Evolutionary conservation across 495 filamentous ascomycete species (phyloP).

Genomic region (Jackrogersella minutella): DNA sequence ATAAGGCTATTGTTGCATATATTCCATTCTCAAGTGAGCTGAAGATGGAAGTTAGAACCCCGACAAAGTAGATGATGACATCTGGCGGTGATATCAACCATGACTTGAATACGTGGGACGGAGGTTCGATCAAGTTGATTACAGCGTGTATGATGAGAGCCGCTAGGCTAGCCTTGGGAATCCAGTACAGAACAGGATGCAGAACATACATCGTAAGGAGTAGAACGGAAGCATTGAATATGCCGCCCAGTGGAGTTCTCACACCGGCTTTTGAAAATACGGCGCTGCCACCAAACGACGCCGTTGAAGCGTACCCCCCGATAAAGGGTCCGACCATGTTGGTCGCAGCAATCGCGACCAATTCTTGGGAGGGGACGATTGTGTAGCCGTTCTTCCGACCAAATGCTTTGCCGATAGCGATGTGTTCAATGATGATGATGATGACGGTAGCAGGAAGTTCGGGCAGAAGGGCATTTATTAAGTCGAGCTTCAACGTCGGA

Average conservation of each 20-base stretch:
- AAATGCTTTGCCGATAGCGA: conserved; percentile 10
- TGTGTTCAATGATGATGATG: conserved; percentile 16
- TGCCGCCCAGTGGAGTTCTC: neutral
- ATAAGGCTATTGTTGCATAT: neutral
- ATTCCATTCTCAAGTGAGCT: conserved; percentile 9
- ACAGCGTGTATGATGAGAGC: conserved; percentile 11
- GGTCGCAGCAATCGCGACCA: conserved; percentile 1
- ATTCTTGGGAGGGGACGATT: conserved; percentile 8
- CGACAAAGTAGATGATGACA: neutral
- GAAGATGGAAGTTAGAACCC: neutral
- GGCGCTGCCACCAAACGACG: conserved; percentile 14
- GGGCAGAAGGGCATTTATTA: neutral
- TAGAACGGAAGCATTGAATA: neutral
- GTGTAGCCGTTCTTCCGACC: conserved; percentile 6
- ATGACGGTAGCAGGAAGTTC: conserved; percentile 5
- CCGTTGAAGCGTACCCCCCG: conserved; percentile 9
- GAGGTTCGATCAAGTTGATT: neutral
- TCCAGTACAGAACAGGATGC: neutral
- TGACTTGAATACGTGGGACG: neutral
- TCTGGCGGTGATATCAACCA: conserved; percentile 8
- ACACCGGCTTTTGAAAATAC: neutral
- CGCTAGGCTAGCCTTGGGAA: neutral
- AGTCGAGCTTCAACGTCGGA: neutral
- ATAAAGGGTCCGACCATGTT: conserved; percentile 8
- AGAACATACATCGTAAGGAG: neutral